Evolutionary conservation across 441 rosid genomes (phyloP).

Genomic region (Pelargonium fulgidum): DNA sequence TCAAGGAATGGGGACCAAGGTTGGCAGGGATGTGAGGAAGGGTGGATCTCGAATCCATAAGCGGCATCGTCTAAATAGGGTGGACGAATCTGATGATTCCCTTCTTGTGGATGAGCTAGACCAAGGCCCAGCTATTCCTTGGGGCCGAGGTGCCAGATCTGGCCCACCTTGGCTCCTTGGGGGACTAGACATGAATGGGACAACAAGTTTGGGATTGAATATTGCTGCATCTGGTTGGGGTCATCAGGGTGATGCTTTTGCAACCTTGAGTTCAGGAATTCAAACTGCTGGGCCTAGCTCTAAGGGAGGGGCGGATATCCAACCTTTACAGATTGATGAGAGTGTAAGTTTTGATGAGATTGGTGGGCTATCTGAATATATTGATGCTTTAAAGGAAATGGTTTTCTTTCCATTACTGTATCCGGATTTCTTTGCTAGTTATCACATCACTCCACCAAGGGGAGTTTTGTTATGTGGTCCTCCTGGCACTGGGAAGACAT

Average conservation of each 20-base stretch:
- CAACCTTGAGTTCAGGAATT: constrained; percentile 69
- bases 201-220: constrained; percentile 77
- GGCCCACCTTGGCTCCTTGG: constrained; percentile 99
- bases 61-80: constrained; percentile 72
- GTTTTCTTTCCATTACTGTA: constrained; percentile 94
- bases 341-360: constrained; percentile 90
- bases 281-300: constrained; percentile 99
- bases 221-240: constrained; percentile 99
- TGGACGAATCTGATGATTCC: constrained; percentile 98
- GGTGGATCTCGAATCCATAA: constrained; percentile 94
- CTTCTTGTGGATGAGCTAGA: constrained; percentile 99
- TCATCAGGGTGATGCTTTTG: constrained; percentile 83
- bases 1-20: constrained; percentile 93
- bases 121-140: constrained; percentile 92
- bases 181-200: constrained; percentile 82
- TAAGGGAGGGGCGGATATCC: constrained; percentile 99
- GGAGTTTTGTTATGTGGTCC: constrained; percentile 99
- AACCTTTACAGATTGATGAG: constrained; percentile 95
- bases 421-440: constrained; percentile 96
- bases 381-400: constrained; percentile 98
- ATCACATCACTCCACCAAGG: constrained; percentile 96
- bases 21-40: constrained; percentile 77
- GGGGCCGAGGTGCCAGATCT: constrained; percentile 92
- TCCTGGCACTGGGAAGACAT: constrained; percentile 98
- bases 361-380: constrained; percentile 90